Base-by-base conservation (phyloP, 2,329 filamentous ascomycete species). In the Fusarium foetens region DNA sequence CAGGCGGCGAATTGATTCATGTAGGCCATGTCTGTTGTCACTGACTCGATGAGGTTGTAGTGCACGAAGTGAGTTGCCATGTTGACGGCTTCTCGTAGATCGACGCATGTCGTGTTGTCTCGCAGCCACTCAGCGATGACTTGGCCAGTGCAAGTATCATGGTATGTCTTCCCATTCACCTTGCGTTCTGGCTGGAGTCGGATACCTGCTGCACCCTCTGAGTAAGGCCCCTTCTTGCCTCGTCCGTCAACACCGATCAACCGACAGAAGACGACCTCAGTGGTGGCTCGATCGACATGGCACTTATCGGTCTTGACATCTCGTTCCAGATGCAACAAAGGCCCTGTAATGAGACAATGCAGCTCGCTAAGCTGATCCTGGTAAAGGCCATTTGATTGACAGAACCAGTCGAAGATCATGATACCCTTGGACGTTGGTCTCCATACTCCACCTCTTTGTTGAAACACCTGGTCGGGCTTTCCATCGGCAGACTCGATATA, bases 391-490 rank as follows among this genome's bases (percentile, higher is more conserved):
- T 99, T 99, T 75, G 94, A 90, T 68, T 94, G 89, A 82, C 95
- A 98, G 84, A 98, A 99, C 62, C 93, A 90, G 79, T 97, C 92
- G 70, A 99, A 83, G 57, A 98, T 92, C 77, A 94, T 92, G 79
- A 98, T 94, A 45, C 95, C 96, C 84, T 99, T 99, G n/a, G 95
- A 92, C 0, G 96, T 98, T 72, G 98, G 85, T 79, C 98, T 94
- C 93, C 95, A 98, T 25, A 98, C 91, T 58, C 94, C 69, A 23
- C 74, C 94, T 84, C 96, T 97, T 86, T 95, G 92, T n/a, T 90
- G 92, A 82, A 98, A 99, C 36, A 93, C 84, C 68, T 89, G 86
- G 74, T 91, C 91, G 51, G 91, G 88, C 82, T 95, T 97, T 73
- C 94, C 94, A 80, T 98, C 95, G 16, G 94, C 93, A 6, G 94